These are phyloP conservation scores for Neurospora hispaniola DNA, from an alignment of 495 filamentous ascomycete genomes.

Conservation along the genomic window DNA sequence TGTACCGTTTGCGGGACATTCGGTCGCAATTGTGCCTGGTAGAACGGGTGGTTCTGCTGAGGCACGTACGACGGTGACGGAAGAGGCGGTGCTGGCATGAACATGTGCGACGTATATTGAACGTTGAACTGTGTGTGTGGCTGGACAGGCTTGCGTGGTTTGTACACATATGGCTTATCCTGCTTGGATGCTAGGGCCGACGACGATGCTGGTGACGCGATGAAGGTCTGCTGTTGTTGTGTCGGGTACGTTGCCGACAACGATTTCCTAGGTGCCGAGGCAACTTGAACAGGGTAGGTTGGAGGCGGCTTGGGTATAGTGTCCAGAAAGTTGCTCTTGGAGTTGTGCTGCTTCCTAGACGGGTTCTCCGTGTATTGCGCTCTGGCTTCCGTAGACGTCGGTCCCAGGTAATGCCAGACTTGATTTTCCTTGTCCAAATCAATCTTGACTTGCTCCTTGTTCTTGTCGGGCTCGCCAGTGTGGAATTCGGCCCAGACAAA, in stretches of 20 bases:
- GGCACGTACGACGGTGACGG: background rate
- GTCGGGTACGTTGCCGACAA: constrained; percentile 9
- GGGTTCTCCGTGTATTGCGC: constrained; percentile 85
- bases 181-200: constrained; percentile 9
- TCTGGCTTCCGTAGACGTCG: constrained; percentile 80
- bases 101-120: constrained; percentile 30
- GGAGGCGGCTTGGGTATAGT: constrained; percentile 44
- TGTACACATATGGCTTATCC: constrained; percentile 45
- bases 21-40: constrained; percentile 1
- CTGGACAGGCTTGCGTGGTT: constrained; percentile 33
- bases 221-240: background rate
- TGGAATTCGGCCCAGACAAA: constrained; percentile 79
- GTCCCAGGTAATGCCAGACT: constrained; percentile 84
- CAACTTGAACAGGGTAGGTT: constrained; percentile 7
- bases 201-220: background rate
- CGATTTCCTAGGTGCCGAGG: constrained; percentile 10
- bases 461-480: constrained; percentile 39
- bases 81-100: constrained; percentile 21
- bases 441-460: constrained; percentile 40
- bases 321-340: constrained; percentile 53
- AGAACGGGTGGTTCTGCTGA: constrained; percentile 9
- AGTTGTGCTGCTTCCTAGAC: constrained; percentile 41
- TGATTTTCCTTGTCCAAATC: constrained; percentile 59
- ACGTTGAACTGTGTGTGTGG: constrained; percentile 22
- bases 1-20: background rate